These are phyloP conservation scores for Mortierella hygrophila DNA, from an alignment of 192 early-diverging fungal species.

Conservation along the genomic window DNA sequence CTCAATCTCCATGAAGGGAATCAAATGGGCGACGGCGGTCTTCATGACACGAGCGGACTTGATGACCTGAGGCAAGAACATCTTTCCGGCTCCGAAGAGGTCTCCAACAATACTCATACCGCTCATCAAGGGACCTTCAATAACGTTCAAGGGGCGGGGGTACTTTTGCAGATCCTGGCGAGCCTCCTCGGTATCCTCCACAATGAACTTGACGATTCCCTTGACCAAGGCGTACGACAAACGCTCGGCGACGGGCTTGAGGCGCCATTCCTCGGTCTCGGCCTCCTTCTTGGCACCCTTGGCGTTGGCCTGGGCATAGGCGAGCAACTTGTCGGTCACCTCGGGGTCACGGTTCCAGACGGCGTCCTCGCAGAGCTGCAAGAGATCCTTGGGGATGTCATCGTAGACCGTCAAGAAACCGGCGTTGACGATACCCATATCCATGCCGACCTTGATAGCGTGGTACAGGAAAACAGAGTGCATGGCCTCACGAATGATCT, in stretches of 20 bases:
- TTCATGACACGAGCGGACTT: constrained; percentile 98
- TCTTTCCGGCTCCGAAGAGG: constrained; percentile 93
- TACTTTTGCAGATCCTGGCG: constrained; percentile 79
- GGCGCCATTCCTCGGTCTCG: constrained; percentile 91
- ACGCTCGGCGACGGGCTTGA: constrained; percentile 77
- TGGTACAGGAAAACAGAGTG: constrained; percentile 91
- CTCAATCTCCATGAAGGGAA: constrained; percentile 95
- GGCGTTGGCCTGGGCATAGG: constrained; percentile 86
- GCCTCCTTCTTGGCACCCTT: constrained; percentile 78
- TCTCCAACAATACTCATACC: constrained; percentile 97
- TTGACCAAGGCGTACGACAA: constrained; percentile 91
- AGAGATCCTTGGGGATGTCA: constrained; percentile 94
- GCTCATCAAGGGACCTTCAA: constrained; percentile 95
- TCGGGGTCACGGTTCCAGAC: constrained; percentile 94
- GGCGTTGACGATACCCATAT: constrained; percentile 99
- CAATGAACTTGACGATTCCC: constrained; percentile 93
- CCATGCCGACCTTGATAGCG: constrained; percentile 79
- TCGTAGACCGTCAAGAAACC: constrained; percentile 97
- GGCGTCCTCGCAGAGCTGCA: constrained; percentile 93
- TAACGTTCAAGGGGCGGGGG: constrained; percentile 93
- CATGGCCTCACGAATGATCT: constrained; percentile 93
- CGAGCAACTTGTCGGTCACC: constrained; percentile 93
- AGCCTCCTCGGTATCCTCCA: constrained; percentile 95
- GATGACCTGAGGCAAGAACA: constrained; percentile 99
- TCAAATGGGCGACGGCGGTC: constrained; percentile 95